Conservation (phyloP, 345 rosid genomes). For the Syzygium grande region DNA sequence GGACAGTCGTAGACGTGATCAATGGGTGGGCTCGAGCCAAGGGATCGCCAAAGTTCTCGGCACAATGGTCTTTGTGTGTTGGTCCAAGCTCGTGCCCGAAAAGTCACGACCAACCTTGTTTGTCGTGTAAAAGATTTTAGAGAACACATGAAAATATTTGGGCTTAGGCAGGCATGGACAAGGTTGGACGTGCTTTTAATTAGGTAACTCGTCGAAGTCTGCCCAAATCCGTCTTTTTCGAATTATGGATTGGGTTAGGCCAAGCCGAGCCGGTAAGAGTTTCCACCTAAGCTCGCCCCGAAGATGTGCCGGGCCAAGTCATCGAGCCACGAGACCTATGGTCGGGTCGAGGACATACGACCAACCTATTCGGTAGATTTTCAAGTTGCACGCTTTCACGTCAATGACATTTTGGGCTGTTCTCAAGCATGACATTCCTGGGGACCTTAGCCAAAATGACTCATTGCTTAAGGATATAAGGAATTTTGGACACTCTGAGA, state of each 20-base stretch:
- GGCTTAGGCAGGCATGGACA: background rate
- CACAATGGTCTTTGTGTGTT: background rate
- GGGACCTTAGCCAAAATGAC: background rate
- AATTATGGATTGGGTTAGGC: background rate
- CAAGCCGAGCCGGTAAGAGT: background rate
- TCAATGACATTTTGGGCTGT: background rate
- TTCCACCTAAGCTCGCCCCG: background rate
- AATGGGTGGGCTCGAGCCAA: background rate
- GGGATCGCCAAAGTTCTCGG: background rate
- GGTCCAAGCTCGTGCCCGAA: background rate
- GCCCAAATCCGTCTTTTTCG: background rate
- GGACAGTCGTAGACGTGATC: background rate
- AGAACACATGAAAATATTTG: background rate
- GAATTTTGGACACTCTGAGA: background rate
- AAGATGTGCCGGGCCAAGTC: background rate
- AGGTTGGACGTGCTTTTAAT: background rate
- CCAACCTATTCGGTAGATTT: background rate
- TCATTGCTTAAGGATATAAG: background rate
- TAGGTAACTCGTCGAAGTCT: background rate
- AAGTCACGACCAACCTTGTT: background rate
- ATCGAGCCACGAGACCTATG: background rate
- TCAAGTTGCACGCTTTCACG: background rate
- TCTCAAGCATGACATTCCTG: background rate
- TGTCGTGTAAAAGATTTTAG: background rate
- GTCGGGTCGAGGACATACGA: background rate